A percentile compares a stretch with the other conserved stretches of the same genome.
Conservation (phyloP, 2,329 filamentous ascomycete species). For the Emydomyces testavorans region DNA sequence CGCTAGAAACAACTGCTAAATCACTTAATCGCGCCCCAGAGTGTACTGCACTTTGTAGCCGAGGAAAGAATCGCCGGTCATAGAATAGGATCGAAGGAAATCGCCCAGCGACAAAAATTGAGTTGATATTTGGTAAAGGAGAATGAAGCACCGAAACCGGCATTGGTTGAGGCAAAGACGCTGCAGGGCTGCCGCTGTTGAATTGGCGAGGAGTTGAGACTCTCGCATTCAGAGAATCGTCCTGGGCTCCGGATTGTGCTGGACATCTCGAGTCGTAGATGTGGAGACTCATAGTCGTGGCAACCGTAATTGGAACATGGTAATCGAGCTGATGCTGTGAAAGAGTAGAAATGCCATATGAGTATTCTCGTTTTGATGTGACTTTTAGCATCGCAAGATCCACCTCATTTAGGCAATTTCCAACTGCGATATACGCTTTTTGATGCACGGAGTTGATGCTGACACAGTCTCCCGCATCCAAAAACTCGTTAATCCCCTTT, state of each 20-base stretch:
- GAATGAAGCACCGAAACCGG: constrained; percentile 75
- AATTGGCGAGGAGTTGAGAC: constrained; percentile 25
- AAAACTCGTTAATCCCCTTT: constrained; percentile 21
- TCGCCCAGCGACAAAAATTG: constrained; percentile 79
- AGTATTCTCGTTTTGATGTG: constrained; percentile 58
- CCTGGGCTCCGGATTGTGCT: not conserved
- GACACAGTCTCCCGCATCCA: constrained; percentile 63
- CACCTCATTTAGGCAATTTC: constrained; percentile 65
- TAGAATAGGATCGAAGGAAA: constrained; percentile 85
- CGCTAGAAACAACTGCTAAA: constrained; percentile 50
- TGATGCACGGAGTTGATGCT: constrained; percentile 59
- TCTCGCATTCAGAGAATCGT: not conserved
- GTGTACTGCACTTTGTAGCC: constrained; percentile 64
- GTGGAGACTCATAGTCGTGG: constrained; percentile 69
- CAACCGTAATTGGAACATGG: constrained; percentile 65
- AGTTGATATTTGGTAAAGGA: constrained; percentile 52
- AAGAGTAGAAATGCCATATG: constrained; percentile 72
- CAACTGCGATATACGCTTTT: constrained; percentile 68
- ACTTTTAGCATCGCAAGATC: constrained; percentile 64
- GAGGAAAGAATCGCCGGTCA: constrained; percentile 73
- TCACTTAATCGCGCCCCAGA: constrained; percentile 71
- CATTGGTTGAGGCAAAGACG: constrained; percentile 65
- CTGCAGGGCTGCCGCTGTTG: constrained; percentile 40
- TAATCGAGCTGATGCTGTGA: constrained; percentile 52
- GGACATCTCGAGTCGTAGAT: constrained; percentile 60